Base-by-base conservation (phyloP, 441 rosid genomes). In the Mallotus repandus region DNA sequence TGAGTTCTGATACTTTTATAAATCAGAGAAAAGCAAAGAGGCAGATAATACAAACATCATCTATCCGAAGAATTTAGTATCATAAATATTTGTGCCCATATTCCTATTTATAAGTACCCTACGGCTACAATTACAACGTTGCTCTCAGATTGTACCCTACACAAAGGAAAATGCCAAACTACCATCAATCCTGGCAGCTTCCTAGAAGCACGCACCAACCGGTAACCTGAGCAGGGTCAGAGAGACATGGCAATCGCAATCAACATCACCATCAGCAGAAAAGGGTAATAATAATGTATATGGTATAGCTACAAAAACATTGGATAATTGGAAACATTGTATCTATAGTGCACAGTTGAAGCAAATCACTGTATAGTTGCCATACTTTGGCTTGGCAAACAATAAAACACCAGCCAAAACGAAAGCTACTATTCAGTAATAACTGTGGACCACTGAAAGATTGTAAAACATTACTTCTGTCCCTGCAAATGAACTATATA, bases 261-360 rank as follows among this genome's bases (percentile, higher is more conserved):
- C 74, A 48, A 61, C 74, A 48, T 61, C 74, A 61, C 19, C 74
- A 49, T 10, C 67, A 69, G 43, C 58, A 66, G 19, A 66, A 66
- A 49, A 7, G 16, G 63, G 41, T 38, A 38, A 16, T 12, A 59
- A 54, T 6, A 43, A 19, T 19, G 18, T 16, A 1, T 7, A 43
- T 63, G 16, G 29, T 4, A 63, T 6, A 41, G 52, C 52, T 48
- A 13, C 57, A 66, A 25, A 64, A 8, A 25, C 43, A 14, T 66
- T 35, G 18, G 56, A 68, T 25, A 54, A 38, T 41, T 68, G 8
- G 41, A 35, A 45, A 54, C 43, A n/a, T n/a, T 54, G 18, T 19
- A 8, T 14, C 14, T 67, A 2, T 25, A 8, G 18, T 45, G 21
- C 68, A 19, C 54, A 19, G 35, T 21, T 46, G 43, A 70, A 70